Base-by-base conservation (phyloP, 2,329 filamentous ascomycete species). In the Aspergillus calidoustus region DNA sequence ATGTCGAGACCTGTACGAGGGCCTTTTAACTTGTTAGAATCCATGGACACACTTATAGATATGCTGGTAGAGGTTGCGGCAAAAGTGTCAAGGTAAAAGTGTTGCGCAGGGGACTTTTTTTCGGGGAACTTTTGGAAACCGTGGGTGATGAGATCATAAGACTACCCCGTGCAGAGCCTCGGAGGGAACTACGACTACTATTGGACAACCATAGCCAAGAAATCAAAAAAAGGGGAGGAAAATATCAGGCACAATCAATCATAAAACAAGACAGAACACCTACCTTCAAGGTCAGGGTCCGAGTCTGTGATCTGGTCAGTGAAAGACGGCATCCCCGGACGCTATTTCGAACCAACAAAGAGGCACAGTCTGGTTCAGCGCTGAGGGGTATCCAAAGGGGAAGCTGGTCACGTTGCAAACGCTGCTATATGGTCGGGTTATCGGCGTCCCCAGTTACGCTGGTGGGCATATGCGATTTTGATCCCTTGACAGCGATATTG, bases 11-110 rank as follows among this genome's bases (percentile, higher is more conserved):
- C 70, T 30, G 69, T 66, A 50, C 64, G 50, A 25, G 63, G 59
- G 34, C 70, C 74, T 76, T 72, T 65, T 60, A 47, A 65, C 67
- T 67, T 71, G 71, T 73, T 61, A 69, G 67, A 69, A 65, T 65
- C 64, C 67, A 69, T 67, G 54, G 61, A 64, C 57, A 17, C 13
- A 59, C n/a, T n/a, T n/a, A n/a, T n/a, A n/a, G n/a, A n/a, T n/a
- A n/a, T n/a, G n/a, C n/a, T n/a, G n/a, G n/a, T n/a, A n/a, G n/a
- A n/a, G n/a, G n/a, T n/a, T 19, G 30, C 13, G 49, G 55, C 13
- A 28, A 38, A 48, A 46, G 25, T 54, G 25, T 54, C 11, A 34
- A 44, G 23, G 28, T 25, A 60, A 49, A 56, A 50, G 25, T 19
- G 48, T 50, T 53, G 64, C 25, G 54, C 54, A 38, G 48, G 41